Evolutionary conservation across 1,139 yeast species (phyloP).

Genomic region (Geotrichum phurueaensis): DNA sequence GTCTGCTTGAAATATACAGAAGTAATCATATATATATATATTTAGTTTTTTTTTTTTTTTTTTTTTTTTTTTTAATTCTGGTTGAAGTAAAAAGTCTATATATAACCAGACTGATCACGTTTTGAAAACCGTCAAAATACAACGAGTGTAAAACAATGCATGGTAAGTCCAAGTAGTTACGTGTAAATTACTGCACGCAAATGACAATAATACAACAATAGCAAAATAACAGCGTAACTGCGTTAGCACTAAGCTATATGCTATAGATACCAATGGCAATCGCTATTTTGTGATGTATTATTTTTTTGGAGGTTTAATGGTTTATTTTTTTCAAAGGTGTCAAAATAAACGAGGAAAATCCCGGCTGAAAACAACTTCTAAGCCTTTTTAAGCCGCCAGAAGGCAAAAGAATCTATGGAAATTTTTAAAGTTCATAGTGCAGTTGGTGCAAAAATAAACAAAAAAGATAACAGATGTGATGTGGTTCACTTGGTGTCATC

Average conservation of each 20-base stretch:
- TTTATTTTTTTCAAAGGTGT: not conserved
- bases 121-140: too few species aligned
- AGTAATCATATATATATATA: conserved; percentile 48
- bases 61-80: not conserved
- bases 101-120: not conserved
- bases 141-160: not conserved
- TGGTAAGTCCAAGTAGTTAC: not conserved
- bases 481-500: conserved; percentile 32
- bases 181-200: not conserved
- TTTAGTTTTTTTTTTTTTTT: not conserved
- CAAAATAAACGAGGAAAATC: not conserved
- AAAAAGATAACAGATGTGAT: conserved; percentile 38
- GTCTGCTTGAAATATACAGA: conserved; percentile 99
- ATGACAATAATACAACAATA: not conserved
- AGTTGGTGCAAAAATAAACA: conserved; percentile 46
- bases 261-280: not conserved
- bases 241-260: not conserved
- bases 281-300: not conserved
- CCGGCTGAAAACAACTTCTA: not conserved
- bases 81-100: not conserved
- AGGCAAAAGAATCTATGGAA: not conserved
- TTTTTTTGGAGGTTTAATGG: not conserved
- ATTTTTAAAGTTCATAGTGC: not conserved
- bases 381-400: not conserved
- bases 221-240: not conserved